Conservation (phyloP, 2,329 filamentous ascomycete genomes). For the Claviceps sp. region DNA sequence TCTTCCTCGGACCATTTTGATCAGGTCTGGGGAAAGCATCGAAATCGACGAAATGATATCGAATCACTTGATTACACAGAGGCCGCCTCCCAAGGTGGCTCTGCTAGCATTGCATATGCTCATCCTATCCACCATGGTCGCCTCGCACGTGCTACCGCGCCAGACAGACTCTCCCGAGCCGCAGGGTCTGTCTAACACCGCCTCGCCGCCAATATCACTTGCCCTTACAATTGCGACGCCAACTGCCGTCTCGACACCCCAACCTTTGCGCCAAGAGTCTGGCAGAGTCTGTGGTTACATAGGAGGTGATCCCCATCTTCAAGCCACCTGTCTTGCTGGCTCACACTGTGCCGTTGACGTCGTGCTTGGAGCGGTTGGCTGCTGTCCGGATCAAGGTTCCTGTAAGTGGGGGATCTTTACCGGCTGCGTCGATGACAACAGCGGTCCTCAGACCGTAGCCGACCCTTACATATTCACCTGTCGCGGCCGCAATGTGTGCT, state of each 20-base stretch:
- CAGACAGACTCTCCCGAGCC: conserved; percentile 24
- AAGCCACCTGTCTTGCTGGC: conserved; percentile 43
- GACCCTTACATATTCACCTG: conserved; percentile 47
- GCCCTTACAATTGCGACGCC: conserved; percentile 13
- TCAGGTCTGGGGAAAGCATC: neutral
- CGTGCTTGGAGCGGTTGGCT: conserved; percentile 36
- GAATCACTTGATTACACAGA: conserved; percentile 19
- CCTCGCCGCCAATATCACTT: conserved; percentile 20
- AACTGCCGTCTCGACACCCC: conserved; percentile 22
- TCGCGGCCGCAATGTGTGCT: conserved; percentile 36
- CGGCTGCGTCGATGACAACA: conserved; percentile 40
- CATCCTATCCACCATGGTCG: conserved; percentile 17
- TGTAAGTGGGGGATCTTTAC: conserved; percentile 46
- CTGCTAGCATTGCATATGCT: conserved; percentile 22
- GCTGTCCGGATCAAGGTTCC: conserved; percentile 36
- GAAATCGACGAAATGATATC: conserved; percentile 13
- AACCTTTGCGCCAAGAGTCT: conserved; percentile 27
- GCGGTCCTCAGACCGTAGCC: conserved; percentile 32
- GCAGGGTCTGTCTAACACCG: conserved; percentile 22
- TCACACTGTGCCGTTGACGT: conserved; percentile 45
- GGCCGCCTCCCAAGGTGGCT: conserved; percentile 20
- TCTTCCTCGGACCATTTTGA: neutral
- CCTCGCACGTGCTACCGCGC: conserved; percentile 27
- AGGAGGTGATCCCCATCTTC: conserved; percentile 34
- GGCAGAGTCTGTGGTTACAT: conserved; percentile 48